Base-by-base conservation (phyloP, 1,139 yeast species). In the Lodderomyces theae region DNA sequence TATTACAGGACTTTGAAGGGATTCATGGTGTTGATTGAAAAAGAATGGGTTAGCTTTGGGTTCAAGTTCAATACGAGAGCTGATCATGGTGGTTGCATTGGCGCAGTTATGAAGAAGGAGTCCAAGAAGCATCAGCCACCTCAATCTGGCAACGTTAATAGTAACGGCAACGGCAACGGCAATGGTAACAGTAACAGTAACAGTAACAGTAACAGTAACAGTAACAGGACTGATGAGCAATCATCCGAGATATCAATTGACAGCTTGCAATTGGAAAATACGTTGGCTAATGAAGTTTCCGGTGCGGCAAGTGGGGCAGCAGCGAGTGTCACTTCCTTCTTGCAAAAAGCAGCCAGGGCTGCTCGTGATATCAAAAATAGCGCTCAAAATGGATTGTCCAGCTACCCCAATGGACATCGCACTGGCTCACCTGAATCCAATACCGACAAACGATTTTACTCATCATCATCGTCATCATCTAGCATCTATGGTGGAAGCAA, bases 21-120 rank as follows among this genome's bases (percentile, higher is more conserved):
- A 2, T 88, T 92, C 54, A 84, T 86, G 66, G 74, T 82, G 0
- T 68, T 92, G 22, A 72, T 94, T 5, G 98, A 94, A 54, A 90
- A 92, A 56, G 98, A 94, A 51, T 92, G 97, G 97, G 70, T 87
- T 2, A 80, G 96, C 38, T 92, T 92, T 66, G 98, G 98, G 0
- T 95, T 89, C 63, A 77, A 90, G 51, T 92, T 90, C 57, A 78
- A 80, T 40, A 94, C 89, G 44, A 68, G 98, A 45, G 81, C 83
- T 22, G 96, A 94, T 35, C 92, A 86, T 59, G 76, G 76, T 1
- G 76, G 77, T 1, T 70, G 77, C 46, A 61, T 65, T 13, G 77
- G 77, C 1, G 74, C 77, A 0, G 47, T 62, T 2, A 49, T 63
- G 29, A 59, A 57, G 22, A 57, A 56, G 38, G 51, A 57, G 10